Conservation (phyloP, 352 stramenopile genomes). For the Pythium rishiriense region DNA sequence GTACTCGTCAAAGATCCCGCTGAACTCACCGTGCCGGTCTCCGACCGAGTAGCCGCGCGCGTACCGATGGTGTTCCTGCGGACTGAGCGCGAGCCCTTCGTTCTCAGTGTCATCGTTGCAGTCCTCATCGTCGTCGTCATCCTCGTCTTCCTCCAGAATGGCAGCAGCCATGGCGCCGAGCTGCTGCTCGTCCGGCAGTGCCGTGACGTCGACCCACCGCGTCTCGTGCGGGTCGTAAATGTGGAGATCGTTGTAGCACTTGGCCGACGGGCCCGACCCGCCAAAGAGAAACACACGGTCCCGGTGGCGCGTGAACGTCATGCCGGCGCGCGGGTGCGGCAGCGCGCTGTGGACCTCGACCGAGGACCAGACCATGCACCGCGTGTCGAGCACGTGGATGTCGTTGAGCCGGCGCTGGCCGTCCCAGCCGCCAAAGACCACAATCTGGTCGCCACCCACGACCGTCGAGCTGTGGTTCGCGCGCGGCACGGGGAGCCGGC, state of each 20-base stretch:
- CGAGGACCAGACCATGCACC: constrained; percentile 86
- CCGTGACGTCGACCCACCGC: constrained; percentile 45
- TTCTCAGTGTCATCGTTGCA: constrained; percentile 32
- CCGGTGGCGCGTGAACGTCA: constrained; percentile 94
- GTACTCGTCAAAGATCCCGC: constrained; percentile 16
- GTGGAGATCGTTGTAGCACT: constrained; percentile 96
- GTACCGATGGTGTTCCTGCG: constrained; percentile 18
- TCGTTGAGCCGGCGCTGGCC: constrained; percentile 94
- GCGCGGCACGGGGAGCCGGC: constrained; percentile 79
- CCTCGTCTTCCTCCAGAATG: constrained; percentile 29
- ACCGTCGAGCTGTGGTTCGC: constrained; percentile 95
- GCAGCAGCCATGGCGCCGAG: constrained; percentile 66
- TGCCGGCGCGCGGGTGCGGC: constrained; percentile 91
- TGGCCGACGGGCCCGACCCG: constrained; percentile 90
- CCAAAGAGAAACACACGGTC: constrained; percentile 95
- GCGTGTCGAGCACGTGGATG: constrained; percentile 94
- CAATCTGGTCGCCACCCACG: constrained; percentile 76
- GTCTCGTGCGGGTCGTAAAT: constrained; percentile 80
- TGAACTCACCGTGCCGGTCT: constrained; percentile 9
- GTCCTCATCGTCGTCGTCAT: constrained; percentile 51
- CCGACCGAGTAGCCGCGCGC: constrained; percentile 4
- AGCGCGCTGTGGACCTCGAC: constrained; percentile 52
- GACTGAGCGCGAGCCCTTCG: constrained; percentile 31
- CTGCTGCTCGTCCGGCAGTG: constrained; percentile 51
- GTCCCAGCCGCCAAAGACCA: constrained; percentile 96